A percentile compares a stretch with the other conserved stretches of the same genome.
These are phyloP conservation scores for Hymenoscyphus infarciens DNA, from an alignment of 2,329 filamentous ascomycete species.

Conservation along the genomic window DNA sequence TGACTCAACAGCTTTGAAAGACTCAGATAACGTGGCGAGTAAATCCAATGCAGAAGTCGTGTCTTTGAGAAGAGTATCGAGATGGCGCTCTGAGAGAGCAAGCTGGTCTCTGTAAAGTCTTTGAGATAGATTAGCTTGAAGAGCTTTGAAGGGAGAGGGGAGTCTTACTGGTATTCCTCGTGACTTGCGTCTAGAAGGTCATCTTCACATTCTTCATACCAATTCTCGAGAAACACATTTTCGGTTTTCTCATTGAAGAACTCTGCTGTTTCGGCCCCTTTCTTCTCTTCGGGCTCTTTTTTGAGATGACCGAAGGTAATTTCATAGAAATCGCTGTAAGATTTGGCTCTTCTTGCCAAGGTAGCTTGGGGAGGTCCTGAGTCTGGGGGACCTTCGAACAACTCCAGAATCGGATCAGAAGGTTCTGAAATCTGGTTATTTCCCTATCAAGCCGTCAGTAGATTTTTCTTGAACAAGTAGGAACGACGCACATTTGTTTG, in stretches of 20 bases:
- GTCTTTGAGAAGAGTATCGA: constrained; percentile 73
- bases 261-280: constrained; percentile 22
- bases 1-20: constrained; percentile 81
- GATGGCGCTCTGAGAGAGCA: constrained; percentile 73
- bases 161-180: constrained; percentile 72
- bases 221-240: constrained; percentile 54
- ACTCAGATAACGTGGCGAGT: constrained; percentile 74
- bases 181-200: constrained; percentile 78
- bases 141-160: neutral
- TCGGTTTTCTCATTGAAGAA: constrained; percentile 38
- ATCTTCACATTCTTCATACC: constrained; percentile 58
- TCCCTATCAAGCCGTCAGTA: constrained; percentile 39
- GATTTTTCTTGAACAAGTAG: constrained; percentile 25
- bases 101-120: constrained; percentile 80
- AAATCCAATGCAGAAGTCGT: constrained; percentile 73
- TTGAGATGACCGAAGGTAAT: constrained; percentile 55
- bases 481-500: constrained; percentile 55
- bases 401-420: constrained; percentile 53
- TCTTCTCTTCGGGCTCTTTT: constrained; percentile 43
- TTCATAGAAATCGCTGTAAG: constrained; percentile 74
- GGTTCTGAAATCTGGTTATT: constrained; percentile 53
- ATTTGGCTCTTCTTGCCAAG: constrained; percentile 64
- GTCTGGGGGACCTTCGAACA: constrained; percentile 54
- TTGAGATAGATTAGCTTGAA: neutral
- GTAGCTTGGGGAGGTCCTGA: constrained; percentile 64